Base-by-base conservation (phyloP, 768 basidiomycete genomes). In the Rhodotorula toruloides region DNA sequence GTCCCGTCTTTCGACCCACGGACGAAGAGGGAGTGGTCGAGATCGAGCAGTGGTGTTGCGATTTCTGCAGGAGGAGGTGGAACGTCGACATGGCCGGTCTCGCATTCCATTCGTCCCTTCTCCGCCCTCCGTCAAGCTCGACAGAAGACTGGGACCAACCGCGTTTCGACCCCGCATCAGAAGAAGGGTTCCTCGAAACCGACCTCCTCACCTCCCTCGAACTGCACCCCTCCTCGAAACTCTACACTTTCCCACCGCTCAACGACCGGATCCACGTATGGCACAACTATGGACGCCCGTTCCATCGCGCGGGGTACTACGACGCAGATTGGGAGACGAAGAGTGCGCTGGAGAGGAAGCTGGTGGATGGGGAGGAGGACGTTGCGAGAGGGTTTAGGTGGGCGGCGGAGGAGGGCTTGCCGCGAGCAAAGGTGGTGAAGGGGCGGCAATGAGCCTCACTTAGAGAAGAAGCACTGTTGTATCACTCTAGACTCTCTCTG, bases 31-130 rank as follows among this genome's bases (percentile, higher is more conserved):
- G 34, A 29, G 25, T 10, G 4, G 36, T 25, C 16, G 3, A 3
- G 12, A 40, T 54, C 53, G 36, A 39, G n/a, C 53, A 54, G 37
- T 54, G 53, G 53, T n/a, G 25, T 9, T 54, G 53, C 53, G 53
- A 54, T 39, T 40, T 11, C 37, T 54, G 53, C n/a, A 8, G 1
- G 37, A 22, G 53, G 4, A 29, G 53, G 1, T 54, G 53, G 53
- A 54, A 54, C 53, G 53, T 54, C 53, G 53, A 54, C 53, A 54
- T 54, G 53, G 22, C 37, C 53, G 53, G 53, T 7, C 29, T 54
- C n/a, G 53, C 53, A 6, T 54, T 54, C n/a, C 34, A 36, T n/a
- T 34, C 53, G 22, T 17, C 16, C 7, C n/a, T 40, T 7, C 53
- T 54, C 4, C 37, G 14, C 40, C 12, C 40, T 10, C 40, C 40